These are phyloP conservation scores for Musa troglodytarum DNA, from an alignment of 176 grass and related monocot genomes.

Conservation along the genomic window DNA sequence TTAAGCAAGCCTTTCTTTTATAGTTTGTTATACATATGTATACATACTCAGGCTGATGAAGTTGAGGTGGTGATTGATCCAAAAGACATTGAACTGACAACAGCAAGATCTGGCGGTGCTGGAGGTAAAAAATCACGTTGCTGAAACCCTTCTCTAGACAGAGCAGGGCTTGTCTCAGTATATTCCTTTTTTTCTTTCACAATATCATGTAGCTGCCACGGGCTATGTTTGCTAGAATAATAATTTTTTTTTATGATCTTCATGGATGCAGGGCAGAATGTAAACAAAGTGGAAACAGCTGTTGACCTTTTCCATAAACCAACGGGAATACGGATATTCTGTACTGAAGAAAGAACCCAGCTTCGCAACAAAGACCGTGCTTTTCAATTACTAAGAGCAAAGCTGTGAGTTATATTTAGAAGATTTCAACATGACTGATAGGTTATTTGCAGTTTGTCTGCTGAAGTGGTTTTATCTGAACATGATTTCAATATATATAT, in stretches of 20 bases:
- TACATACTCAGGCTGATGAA: conserved; percentile 62
- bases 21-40: conserved; percentile 1
- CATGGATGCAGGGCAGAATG: conserved; percentile 75
- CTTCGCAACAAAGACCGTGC: conserved; percentile 84
- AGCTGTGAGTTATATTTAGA: conserved; percentile 52
- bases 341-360: conserved; percentile 93
- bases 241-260: conserved; percentile 12
- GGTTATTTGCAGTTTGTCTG: too few species aligned
- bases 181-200: not conserved
- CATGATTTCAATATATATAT: too few species aligned
- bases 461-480: too few species aligned
- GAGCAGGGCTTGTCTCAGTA: not conserved
- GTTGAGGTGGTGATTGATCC: conserved; percentile 94
- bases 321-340: conserved; percentile 94
- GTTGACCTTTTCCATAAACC: conserved; percentile 93
- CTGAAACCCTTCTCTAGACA: not conserved
- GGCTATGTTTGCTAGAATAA: not conserved
- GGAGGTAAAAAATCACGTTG: conserved; percentile 44
- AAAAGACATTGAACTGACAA: conserved; percentile 92
- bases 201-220: not conserved
- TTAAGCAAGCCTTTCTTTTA: conserved; percentile 2
- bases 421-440: not conserved
- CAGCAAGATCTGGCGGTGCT: conserved; percentile 93
- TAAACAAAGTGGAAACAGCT: conserved; percentile 99
- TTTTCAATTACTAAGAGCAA: conserved; percentile 90